phyloP scores from a whole-genome alignment of 352 stramenopile species.

The Phytophthora hibernalis region DNA sequence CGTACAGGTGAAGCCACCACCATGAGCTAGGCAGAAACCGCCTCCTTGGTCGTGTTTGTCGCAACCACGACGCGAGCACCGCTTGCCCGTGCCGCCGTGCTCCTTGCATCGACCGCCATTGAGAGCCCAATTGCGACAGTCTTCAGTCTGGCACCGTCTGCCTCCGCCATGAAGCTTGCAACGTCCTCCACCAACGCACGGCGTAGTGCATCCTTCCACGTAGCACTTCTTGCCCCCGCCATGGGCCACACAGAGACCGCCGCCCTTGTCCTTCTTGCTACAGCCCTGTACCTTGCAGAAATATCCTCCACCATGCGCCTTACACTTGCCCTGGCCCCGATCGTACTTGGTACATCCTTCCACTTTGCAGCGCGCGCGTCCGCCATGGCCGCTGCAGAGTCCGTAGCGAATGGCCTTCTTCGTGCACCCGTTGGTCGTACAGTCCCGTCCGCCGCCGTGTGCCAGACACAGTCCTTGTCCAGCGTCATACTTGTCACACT shows the following conservation, averaged over 20 bases:
- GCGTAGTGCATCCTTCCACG: conserved; percentile 65
- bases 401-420: conserved; percentile 86
- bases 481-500: conserved; percentile 79
- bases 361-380: conserved; percentile 75
- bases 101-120: conserved; percentile 79
- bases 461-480: conserved; percentile 70
- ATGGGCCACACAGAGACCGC: conserved; percentile 78
- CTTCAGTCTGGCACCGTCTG: conserved; percentile 52
- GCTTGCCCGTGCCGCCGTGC: conserved; percentile 73
- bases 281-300: conserved; percentile 81
- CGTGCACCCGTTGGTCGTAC: conserved; percentile 59
- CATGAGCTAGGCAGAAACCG: conserved; percentile 76
- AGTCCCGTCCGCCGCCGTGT: conserved; percentile 75
- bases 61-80: conserved; percentile 68
- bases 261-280: conserved; percentile 86
- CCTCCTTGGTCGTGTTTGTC: conserved; percentile 86
- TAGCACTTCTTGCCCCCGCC: conserved; percentile 88
- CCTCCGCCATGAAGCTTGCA: conserved; percentile 79
- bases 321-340: conserved; percentile 80
- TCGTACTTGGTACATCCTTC: conserved; percentile 83
- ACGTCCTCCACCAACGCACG: conserved; percentile 73
- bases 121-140: conserved; percentile 70
- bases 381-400: conserved; percentile 76
- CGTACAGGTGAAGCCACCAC: conserved; percentile 73
- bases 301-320: conserved; percentile 83